These are phyloP conservation scores for Gossypium aridum DNA, from an alignment of 441 rosid genomes.

Conservation along the genomic window DNA sequence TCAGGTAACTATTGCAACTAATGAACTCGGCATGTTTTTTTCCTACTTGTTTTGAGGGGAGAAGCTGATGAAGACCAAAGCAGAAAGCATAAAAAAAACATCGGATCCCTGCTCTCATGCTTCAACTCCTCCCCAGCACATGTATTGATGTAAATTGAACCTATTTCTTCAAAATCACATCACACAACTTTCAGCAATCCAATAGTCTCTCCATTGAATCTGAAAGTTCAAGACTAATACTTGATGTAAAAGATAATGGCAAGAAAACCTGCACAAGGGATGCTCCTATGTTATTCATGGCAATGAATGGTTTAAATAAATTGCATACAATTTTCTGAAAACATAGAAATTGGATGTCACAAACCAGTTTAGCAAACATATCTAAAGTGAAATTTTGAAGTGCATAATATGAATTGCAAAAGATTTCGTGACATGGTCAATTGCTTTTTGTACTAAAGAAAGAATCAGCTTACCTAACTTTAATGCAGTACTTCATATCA, in stretches of 20 bases:
- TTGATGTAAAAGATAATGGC: slow-evolving; percentile 3
- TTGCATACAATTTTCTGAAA: not conserved
- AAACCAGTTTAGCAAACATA: too few relatives aligned
- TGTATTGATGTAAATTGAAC: not conserved
- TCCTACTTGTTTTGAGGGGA: not conserved
- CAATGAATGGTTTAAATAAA: not conserved
- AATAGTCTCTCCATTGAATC: not conserved
- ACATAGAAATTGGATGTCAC: not conserved
- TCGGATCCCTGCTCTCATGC: slow-evolving; percentile 18
- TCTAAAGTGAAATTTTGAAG: not conserved
- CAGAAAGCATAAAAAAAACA: slow-evolving; percentile 21
- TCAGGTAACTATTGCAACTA: slow-evolving; percentile 7
- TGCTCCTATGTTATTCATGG: slow-evolving; percentile 5
- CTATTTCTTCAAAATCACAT: not conserved
- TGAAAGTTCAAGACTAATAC: slow-evolving; percentile 14
- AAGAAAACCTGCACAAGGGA: slow-evolving; percentile 21
- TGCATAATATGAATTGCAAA: not conserved
- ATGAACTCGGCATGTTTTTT: slow-evolving; percentile 16
- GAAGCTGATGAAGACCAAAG: slow-evolving; percentile 6
- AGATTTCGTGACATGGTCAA: not conserved
- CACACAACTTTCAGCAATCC: slow-evolving; percentile 7
- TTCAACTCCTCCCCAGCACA: slow-evolving; percentile 6
- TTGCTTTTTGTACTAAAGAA: not conserved
- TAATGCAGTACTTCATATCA: slow-evolving; percentile 14
- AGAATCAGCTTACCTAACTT: slow-evolving; percentile 8